These are phyloP conservation scores for Phalaenopsis aphrodite DNA, from an alignment of 106 monocot species.

Conservation along the genomic window DNA sequence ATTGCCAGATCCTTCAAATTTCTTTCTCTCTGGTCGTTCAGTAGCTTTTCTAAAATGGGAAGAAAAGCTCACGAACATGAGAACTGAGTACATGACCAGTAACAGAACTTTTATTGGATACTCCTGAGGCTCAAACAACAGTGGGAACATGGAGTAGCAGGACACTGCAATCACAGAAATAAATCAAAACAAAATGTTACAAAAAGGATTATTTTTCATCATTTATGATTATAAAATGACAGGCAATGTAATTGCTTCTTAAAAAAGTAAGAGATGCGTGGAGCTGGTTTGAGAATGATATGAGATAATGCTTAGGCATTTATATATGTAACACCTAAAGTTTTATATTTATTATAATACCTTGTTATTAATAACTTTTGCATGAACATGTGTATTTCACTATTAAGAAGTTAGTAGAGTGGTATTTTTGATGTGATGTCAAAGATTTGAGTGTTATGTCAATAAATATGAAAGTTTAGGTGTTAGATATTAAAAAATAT, in stretches of 20 bases:
- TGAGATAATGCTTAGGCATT: too few species aligned
- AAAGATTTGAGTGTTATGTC: too few species aligned
- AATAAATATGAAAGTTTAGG: too few species aligned
- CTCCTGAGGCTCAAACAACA: slow-evolving; percentile 77
- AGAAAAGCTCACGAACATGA: slow-evolving; percentile 57
- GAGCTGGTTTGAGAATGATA: too few species aligned
- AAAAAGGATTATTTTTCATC: neutral
- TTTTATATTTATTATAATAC: too few species aligned
- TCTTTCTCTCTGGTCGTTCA: neutral
- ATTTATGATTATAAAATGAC: neutral
- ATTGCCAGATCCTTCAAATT: neutral
- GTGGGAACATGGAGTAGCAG: slow-evolving; percentile 91
- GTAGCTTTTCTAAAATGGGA: slow-evolving; percentile 25
- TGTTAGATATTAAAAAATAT: too few species aligned
- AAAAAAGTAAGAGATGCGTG: neutral
- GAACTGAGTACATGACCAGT: slow-evolving; percentile 30
- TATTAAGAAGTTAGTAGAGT: too few species aligned
- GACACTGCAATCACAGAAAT: slow-evolving; percentile 57
- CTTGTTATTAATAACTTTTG: too few species aligned
- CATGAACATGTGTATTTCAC: too few species aligned
- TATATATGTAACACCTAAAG: too few species aligned
- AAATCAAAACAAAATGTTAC: neutral
- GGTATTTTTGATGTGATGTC: too few species aligned
- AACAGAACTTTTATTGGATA: slow-evolving; percentile 76
- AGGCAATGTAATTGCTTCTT: neutral